Evolutionary conservation across 441 rosid genomes (phyloP), one percentile per base, ranked within the genome.

Genomic region (Pelargonium citronellum): DNA sequence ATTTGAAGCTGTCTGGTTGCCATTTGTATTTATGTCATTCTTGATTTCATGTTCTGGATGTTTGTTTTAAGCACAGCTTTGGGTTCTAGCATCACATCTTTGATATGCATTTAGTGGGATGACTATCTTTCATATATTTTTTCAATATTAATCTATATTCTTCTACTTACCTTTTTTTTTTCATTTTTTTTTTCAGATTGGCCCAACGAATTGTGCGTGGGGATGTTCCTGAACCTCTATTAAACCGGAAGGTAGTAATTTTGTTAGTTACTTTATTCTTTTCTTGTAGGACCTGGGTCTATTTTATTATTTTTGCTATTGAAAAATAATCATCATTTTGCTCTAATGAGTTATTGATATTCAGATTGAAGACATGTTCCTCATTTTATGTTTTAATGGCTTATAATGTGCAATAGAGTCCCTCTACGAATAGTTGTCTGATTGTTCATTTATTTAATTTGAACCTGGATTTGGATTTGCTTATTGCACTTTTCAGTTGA

Each of bases 201-300:
- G 99, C 99, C 75, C 99, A 95, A 80, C 87, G 99, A 84, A 95
- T 95, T 81, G 98, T 92, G 73, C 86, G 86, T 79, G 97, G 99
- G 64, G 99, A 95, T 81, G 99, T 95, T 22, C 99, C 99, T 75
- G 96, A 92, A 84, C 98, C 97, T 73, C 79, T 95, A 81, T 92
- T 89, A 98, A 88, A 95, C 78, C 89, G 99, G 64, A 91, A 86
- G 98, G 97, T 93, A 34, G 77, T 77, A 73, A 49, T 30, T 57
- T 57, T 57, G 63, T 57, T 55, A 7, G 19, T 24, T 57, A 17
- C 20, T 53, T 57, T 5, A 19, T 30, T 57, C 11, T 2, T 57
- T 57, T 17, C 63, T 19, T 57, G 63, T 30, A 57, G 19, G 9
- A 57, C 19, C 61, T 55, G 53, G 63, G 63, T 57, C 27, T 22